phyloP scores from a whole-genome alignment of 2,329 filamentous ascomycete genomes.

The Aspergillus novofumigatus region DNA sequence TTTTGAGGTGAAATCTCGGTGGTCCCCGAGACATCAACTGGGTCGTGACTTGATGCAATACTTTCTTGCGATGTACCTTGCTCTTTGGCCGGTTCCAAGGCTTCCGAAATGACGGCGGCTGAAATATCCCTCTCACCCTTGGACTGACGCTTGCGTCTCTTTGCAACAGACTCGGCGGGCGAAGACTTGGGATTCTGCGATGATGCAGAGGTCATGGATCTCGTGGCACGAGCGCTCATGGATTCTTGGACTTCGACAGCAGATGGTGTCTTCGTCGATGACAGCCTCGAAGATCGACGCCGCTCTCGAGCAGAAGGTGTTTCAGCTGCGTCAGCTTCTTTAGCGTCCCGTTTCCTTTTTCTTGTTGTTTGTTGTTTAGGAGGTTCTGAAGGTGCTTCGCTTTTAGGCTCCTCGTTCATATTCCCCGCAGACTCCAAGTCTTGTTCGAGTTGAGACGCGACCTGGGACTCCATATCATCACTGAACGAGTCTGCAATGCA shows the following conservation, averaged over 20 bases:
- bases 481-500: conserved; percentile 32
- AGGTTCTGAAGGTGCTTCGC: conserved; percentile 3
- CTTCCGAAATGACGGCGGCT: background rate
- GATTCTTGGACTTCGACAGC: conserved; percentile 8
- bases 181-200: conserved; percentile 10
- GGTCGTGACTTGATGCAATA: background rate
- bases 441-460: conserved; percentile 44
- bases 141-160: conserved; percentile 21
- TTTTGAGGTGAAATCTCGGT: conserved; percentile 23
- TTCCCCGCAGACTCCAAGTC: conserved; percentile 40
- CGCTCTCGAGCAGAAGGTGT: conserved; percentile 18
- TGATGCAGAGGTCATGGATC: conserved; percentile 1
- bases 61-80: background rate
- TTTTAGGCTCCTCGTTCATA: conserved; percentile 13
- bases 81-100: background rate
- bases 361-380: conserved; percentile 17
- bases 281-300: conserved; percentile 28
- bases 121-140: conserved; percentile 3
- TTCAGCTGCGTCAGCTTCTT: conserved; percentile 5
- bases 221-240: conserved; percentile 13
- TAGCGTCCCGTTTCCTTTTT: conserved; percentile 34
- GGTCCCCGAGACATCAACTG: conserved; percentile 4
- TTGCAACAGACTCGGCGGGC: conserved; percentile 18
- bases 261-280: conserved; percentile 12
- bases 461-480: conserved; percentile 42